phyloP scores from a whole-genome alignment of 2,329 filamentous ascomycete genomes.

The Sclerotinia subarctica region DNA sequence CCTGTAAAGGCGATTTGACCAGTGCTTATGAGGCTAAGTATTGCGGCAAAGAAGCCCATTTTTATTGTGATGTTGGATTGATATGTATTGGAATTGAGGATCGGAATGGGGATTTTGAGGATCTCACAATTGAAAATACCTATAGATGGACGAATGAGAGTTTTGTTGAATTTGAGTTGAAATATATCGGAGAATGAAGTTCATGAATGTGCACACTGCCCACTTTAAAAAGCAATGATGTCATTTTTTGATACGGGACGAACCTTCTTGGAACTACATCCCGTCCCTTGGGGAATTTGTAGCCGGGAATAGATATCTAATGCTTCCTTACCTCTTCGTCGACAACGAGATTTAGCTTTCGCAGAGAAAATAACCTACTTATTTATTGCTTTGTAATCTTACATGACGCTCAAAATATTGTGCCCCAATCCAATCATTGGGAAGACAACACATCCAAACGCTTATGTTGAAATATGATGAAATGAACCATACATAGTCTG shows the following conservation, averaged over 20 bases:
- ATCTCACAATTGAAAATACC: not conserved
- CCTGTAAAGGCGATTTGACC: conserved; percentile 42
- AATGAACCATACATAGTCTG: too few species aligned
- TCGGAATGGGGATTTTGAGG: not conserved
- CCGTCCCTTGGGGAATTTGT: too few species aligned
- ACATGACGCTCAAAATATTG: too few species aligned
- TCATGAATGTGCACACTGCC: not conserved
- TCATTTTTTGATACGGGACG: conserved; percentile 1
- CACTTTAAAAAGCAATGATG: conserved; percentile 1
- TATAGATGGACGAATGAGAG: not conserved
- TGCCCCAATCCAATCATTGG: too few species aligned
- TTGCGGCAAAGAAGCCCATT: conserved; percentile 2
- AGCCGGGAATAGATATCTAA: too few species aligned
- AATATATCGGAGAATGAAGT: too few species aligned
- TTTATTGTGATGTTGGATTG: not conserved
- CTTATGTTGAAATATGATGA: too few species aligned
- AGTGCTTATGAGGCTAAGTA: conserved; percentile 10
- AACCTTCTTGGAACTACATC: not conserved
- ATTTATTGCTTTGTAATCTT: too few species aligned
- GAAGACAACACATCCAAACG: too few species aligned
- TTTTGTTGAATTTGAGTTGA: not conserved
- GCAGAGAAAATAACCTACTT: too few species aligned
- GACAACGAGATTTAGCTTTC: too few species aligned
- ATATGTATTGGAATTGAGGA: not conserved
- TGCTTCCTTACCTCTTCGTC: too few species aligned